Conservation (phyloP, 257 asterid genomes). For the Apocynum venetum region DNA sequence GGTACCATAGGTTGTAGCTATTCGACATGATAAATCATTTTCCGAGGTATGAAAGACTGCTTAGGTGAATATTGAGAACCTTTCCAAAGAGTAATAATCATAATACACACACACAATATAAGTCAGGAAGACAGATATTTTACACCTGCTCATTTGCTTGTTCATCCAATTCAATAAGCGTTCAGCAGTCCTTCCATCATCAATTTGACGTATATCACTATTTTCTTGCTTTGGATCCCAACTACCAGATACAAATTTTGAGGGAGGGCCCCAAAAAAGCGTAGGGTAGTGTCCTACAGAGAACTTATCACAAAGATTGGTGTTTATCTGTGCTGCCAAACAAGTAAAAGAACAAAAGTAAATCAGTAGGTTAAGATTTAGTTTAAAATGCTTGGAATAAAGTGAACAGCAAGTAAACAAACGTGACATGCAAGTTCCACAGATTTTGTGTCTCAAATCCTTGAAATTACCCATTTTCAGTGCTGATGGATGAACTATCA, state of each 20-base stretch:
- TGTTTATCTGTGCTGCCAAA: slow-evolving; percentile 96
- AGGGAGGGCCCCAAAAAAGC: slow-evolving; percentile 86
- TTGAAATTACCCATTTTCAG: background rate
- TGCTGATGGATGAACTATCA: background rate
- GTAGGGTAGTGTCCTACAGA: slow-evolving; percentile 70
- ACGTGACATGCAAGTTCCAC: background rate
- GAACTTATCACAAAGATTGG: slow-evolving; percentile 76
- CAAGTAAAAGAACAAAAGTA: slow-evolving; percentile 28
- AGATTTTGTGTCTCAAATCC: background rate
- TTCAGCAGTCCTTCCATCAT: slow-evolving; percentile 63
- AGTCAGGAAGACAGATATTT: background rate
- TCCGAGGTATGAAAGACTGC: background rate
- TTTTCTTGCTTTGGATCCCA: slow-evolving; percentile 67
- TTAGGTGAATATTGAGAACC: background rate
- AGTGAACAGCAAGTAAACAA: background rate
- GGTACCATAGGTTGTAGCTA: background rate
- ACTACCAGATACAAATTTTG: slow-evolving; percentile 67
- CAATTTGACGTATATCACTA: slow-evolving; percentile 50
- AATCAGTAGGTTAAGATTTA: slow-evolving; percentile 34
- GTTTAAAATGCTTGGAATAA: background rate
- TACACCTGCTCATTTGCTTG: slow-evolving; percentile 66
- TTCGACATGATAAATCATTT: background rate
- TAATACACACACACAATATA: background rate
- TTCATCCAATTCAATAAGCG: slow-evolving; percentile 76
- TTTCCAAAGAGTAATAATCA: background rate